phyloP scores from a whole-genome alignment of 192 early-diverging fungal species.

The Spizellomyces punctatus region DNA sequence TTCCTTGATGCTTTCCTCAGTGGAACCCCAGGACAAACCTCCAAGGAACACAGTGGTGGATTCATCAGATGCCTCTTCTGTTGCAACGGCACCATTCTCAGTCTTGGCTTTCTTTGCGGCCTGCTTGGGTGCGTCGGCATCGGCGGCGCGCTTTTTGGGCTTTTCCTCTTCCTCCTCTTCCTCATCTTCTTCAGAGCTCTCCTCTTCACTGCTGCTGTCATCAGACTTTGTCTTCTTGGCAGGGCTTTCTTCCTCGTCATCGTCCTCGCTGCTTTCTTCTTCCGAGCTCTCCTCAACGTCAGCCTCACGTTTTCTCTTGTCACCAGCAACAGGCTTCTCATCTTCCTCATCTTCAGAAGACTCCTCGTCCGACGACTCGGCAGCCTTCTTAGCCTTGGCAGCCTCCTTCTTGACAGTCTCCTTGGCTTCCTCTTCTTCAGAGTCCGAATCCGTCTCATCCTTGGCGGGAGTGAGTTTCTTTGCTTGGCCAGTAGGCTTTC shows the following conservation, averaged over 20 bases:
- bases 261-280: constrained; percentile 45
- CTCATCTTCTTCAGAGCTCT: constrained; percentile 26
- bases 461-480: constrained; percentile 28
- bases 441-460: constrained; percentile 33
- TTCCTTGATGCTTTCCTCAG: constrained; percentile 63
- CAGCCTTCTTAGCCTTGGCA: constrained; percentile 40
- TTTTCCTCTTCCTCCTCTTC: constrained; percentile 42
- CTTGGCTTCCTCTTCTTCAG: constrained; percentile 21
- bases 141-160: constrained; percentile 42
- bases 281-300: constrained; percentile 29
- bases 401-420: constrained; percentile 27
- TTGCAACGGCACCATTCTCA: constrained; percentile 48
- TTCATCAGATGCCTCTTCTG: constrained; percentile 44
- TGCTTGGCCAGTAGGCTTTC: constrained; percentile 33
- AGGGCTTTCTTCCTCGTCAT: constrained; percentile 49
- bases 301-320: constrained; percentile 33
- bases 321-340: constrained; percentile 13
- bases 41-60: constrained; percentile 71
- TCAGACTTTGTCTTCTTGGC: constrained; percentile 51
- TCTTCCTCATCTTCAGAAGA: constrained; percentile 38
- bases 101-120: constrained; percentile 50
- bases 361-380: constrained; percentile 34
- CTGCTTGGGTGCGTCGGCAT: constrained; percentile 12
- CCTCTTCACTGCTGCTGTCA: constrained; percentile 48
- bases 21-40: constrained; percentile 70